Base-by-base conservation (phyloP, 2,329 filamentous ascomycete species). In the Alternaria brassicae region DNA sequence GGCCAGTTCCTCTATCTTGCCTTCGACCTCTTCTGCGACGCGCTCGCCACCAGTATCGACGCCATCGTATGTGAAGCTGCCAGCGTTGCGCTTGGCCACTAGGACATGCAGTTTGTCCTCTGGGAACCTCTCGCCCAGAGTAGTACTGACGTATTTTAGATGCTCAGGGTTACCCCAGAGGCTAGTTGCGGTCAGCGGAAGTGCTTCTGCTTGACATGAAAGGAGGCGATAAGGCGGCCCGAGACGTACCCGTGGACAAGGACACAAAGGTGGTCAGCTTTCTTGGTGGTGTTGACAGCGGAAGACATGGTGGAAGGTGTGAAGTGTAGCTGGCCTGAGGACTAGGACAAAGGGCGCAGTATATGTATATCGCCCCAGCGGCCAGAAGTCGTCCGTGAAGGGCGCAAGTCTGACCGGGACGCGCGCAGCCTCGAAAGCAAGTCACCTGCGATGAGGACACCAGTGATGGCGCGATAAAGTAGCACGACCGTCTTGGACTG, bases 101-200 rank as follows among this genome's bases (percentile, higher is more conserved):
- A 93, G 82, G 27, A 94, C 84, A 72, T 92, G 86, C 19, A 94
- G 80, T 64, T 85, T 79, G 60, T 91, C 88, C 63, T 85, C 81
- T 1, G 87, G 75, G 71, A 90, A 83, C 60, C 85, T 81, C 25
- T 84, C 83, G 61, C 88, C 86, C 7, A 95, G 79, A 8, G 85
- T 82, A 62, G 88, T 87, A 58, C 88, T 89, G 59, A 94, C 82
- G 56, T 86, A 88, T 60, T 82, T 82, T 78, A 94, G 85, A 77
- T 95, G 91, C 47, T 82, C 82, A 1, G 91, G 91, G 65, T 92
- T 91, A 19, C 91, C 91, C 91, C 91, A 94, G 65, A 93, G 83
- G 79, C 91, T 85, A 64, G 62, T 41, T 25, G 41, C 59, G 37
- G 61, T 72, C 55, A 72, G 65, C 49, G 21, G 27, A 28, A 15